Evolutionary conservation across 345 rosid species (phyloP), one percentile per base, ranked within the genome.

Genomic region (Hypericum androsaemum): DNA sequence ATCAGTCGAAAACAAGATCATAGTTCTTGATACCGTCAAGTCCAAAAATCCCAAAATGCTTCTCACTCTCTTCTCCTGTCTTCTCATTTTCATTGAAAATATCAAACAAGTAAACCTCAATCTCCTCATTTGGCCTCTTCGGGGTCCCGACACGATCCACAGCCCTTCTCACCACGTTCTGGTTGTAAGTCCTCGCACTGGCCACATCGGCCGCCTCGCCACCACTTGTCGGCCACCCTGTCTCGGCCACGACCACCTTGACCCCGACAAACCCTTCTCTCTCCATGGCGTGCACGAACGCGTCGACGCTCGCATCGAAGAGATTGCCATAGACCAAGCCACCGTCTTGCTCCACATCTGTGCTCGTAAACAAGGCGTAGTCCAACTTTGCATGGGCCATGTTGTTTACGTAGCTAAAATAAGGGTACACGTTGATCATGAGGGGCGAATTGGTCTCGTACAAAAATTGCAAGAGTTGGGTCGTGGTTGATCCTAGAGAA

Each of bases 221-320:
- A 6, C 72, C 72, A 0, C 52, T 64, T 11, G 64, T 67, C 37
- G 76, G 72, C 72, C 76, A 72, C 41, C 76, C 76, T 0, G 72
- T 67, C 60, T 72, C 76, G 14, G 70, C n/a, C 50, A 64, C 70
- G 22, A 57, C 64, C 43, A 72, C 45, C 50, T 41, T 43, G 39
- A 64, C 22, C 43, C 57, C 64, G 2, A 43, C 41, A n/a, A 59
- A 67, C 6, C 72, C 72, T 48, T 59, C 61, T 59, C 35, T 72
- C 52, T 53, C 67, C 54, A 60, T 45, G 0, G 67, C 70, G 11
- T 36, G 60, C 35, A 54, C 50, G 40, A 67, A 64, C 13, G 67
- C 64, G 12, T 72, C 76, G 5, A 67, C n/a, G 12, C 63, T 63
- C 2, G 76, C 70, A 13, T 67, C 76, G 12, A 67, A 60, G 8